Evolutionary conservation across 257 asterid genomes (phyloP).

Genomic region (Nicotiana paniculata): DNA sequence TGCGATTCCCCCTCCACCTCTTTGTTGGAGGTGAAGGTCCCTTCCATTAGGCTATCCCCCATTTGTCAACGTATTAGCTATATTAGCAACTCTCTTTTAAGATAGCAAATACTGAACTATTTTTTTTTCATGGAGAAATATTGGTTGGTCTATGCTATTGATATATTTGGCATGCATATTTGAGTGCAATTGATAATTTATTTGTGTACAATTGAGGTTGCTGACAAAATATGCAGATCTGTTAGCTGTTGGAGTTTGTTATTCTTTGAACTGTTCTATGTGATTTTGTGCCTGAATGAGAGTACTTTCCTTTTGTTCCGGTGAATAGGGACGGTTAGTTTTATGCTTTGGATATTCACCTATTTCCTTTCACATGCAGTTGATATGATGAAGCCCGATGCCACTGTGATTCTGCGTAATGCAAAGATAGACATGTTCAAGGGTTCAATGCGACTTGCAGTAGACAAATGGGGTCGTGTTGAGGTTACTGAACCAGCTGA

Average conservation of each 20-base stretch:
- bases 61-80: neutral
- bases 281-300: neutral
- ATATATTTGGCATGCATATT: neutral
- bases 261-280: neutral
- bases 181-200: neutral
- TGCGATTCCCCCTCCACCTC: neutral
- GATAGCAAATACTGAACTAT: neutral
- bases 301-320: neutral
- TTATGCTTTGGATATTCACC: neutral
- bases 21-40: neutral
- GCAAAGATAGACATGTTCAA: slow-evolving; percentile 42
- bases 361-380: slow-evolving; percentile 16
- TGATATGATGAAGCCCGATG: slow-evolving; percentile 30
- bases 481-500: slow-evolving; percentile 34
- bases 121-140: neutral
- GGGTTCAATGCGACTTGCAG: slow-evolving; percentile 42
- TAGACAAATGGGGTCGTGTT: slow-evolving; percentile 43
- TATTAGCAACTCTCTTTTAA: neutral
- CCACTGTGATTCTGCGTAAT: slow-evolving; percentile 31
- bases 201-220: neutral
- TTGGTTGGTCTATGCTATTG: neutral
- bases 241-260: neutral
- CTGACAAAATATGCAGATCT: neutral
- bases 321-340: neutral
- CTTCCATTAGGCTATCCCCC: neutral